Percentiles rank a stretch among this genome's conserved stretches.
phyloP scores from a whole-genome alignment of 768 basidiomycete genomes.

The Hygrophoropsis aurantiaca region DNA sequence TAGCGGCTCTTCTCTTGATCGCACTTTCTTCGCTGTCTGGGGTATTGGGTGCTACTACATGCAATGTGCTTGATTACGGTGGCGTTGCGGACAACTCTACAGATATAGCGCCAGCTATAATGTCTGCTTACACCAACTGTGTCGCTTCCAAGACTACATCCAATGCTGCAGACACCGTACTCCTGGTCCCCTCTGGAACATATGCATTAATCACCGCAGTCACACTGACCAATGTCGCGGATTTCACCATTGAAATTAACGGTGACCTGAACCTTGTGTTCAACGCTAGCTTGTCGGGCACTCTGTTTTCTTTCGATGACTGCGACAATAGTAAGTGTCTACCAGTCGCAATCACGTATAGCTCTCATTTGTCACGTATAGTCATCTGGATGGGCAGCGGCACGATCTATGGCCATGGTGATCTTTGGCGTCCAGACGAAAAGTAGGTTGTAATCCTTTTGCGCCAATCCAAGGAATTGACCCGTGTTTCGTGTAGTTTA shows the following conservation, averaged over 20 bases:
- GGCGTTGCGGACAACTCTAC: constrained; percentile 24
- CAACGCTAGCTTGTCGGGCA: constrained; percentile 17
- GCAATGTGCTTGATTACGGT: constrained; percentile 24
- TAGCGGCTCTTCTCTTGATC: neutral
- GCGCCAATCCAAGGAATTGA: neutral
- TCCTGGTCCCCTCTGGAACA: constrained; percentile 23
- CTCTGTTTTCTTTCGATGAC: constrained; percentile 24
- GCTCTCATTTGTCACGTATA: neutral
- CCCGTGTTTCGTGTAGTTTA: neutral
- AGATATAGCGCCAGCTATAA: constrained; percentile 25
- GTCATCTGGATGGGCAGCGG: constrained; percentile 14
- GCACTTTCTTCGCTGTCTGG: neutral
- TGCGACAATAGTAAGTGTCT: neutral
- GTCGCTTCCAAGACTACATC: constrained; percentile 18
- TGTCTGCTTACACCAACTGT: constrained; percentile 17
- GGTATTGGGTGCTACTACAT: constrained; percentile 2
- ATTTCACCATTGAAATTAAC: constrained; percentile 23
- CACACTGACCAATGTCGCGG: constrained; percentile 16
- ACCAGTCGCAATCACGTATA: neutral
- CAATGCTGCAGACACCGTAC: constrained; percentile 14
- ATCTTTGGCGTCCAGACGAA: constrained; percentile 19
- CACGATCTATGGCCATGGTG: constrained; percentile 23
- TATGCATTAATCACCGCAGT: constrained; percentile 17
- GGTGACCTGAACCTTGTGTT: constrained; percentile 20
- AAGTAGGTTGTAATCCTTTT: neutral